Base-by-base conservation (phyloP, 139 green algal species). In the Medakamo hakoo region DNA sequence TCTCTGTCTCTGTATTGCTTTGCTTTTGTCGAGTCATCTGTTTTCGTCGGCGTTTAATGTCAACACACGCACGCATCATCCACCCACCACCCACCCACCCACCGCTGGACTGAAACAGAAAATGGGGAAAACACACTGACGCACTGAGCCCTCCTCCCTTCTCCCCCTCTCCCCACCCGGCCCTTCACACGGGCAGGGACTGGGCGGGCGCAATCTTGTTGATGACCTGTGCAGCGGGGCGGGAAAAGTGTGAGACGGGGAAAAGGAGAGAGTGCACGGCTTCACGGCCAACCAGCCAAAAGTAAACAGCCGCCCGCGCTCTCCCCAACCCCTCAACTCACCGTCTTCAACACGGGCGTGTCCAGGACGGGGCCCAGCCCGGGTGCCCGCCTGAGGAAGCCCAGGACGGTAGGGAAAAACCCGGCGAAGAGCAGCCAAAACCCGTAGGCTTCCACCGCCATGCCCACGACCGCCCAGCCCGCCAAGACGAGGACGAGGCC, bases 371-470 rank as follows among this genome's bases (percentile, higher is more conserved):
- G 82, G 23, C 80, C 76, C 22, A 94, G 55, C 49, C 91, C 64
- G 0, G 86, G 88, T 59, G 93, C 67, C 29, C 78, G 57, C 59
- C 85, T 74, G 29, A 94, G 70, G 73, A 95, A 96, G 49, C 84
- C 78, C 23, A 98, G 69, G 18, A 88, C 86, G 5, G 84, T 93
- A 14, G 92, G 92, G 55, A 96, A 86, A 70, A 98, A 98, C 62
- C 86, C 90, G 66, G 76, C 84, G 67, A 98, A 98, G 4, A 98
- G 76, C 55, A 88, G 67, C 75, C 88, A 90, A 70, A 97, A 97
- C 27, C 91, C 91, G 55, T 95, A 98, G 1, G 69, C 74, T 73
- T 98, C 87, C 49, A 98, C 24, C 3, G 74, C 21, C 59, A 96
- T 80, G 3, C 72, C 89, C 21, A 95, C 48, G 1, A 94, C 70